These are phyloP conservation scores for Eimeria acervulina DNA, from an alignment of 169 alveolate species.

Conservation along the genomic window DNA sequence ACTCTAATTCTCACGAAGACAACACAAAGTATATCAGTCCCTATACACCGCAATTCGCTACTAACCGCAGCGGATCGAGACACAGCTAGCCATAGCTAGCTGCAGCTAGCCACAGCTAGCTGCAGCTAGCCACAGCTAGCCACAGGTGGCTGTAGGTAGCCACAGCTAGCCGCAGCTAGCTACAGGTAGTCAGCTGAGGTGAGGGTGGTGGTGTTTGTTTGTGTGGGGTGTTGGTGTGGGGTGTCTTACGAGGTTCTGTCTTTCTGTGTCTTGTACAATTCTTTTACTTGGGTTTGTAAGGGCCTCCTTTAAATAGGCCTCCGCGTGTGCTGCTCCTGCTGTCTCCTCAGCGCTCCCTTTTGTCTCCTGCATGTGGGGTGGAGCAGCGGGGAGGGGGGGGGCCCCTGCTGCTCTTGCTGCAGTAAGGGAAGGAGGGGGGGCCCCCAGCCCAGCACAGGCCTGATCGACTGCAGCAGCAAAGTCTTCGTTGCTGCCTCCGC, in stretches of 20 bases:
- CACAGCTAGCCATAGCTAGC: background rate
- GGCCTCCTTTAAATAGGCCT: background rate
- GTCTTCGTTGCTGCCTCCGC: background rate
- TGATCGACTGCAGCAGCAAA: conserved; percentile 3
- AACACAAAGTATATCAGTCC: too few species aligned
- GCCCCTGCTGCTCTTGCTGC: background rate
- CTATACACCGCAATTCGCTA: background rate
- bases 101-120: background rate
- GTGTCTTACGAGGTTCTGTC: background rate
- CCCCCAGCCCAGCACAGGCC: conserved; percentile 40
- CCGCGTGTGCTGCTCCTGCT: background rate
- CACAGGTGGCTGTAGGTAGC: background rate
- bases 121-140: background rate
- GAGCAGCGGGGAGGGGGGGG: background rate
- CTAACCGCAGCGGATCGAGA: background rate
- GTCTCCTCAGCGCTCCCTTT: background rate
- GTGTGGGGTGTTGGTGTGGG: background rate
- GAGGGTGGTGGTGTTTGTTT: background rate
- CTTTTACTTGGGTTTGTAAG: background rate
- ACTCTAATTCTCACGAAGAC: too few species aligned
- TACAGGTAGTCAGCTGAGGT: background rate
- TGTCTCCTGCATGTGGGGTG: background rate
- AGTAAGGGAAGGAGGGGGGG: background rate
- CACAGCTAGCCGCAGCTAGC: conserved; percentile 19
- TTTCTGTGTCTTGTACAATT: background rate